These are phyloP conservation scores for Chlamydomonas sp. DNA, from an alignment of 139 green algal genomes.

Conservation along the genomic window DNA sequence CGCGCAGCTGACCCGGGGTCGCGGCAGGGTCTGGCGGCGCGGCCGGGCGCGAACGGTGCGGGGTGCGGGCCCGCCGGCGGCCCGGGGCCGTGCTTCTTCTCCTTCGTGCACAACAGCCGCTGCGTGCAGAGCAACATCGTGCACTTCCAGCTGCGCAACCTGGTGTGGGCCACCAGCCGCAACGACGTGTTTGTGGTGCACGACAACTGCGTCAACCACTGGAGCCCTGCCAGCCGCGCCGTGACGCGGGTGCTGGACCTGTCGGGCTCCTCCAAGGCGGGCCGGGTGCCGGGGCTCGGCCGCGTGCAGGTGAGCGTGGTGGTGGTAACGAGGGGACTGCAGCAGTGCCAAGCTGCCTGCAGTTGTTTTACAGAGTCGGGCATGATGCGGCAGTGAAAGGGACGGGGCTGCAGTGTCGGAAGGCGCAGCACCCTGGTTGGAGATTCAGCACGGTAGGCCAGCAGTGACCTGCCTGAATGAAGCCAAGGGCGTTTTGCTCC, in stretches of 20 bases:
- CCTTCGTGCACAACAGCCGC: slow-evolving; percentile 82
- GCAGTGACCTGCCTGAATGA: too few species aligned
- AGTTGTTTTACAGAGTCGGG: too few species aligned
- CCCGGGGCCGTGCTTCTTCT: slow-evolving; percentile 39
- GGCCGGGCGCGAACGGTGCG: too few species aligned
- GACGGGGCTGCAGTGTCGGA: too few species aligned
- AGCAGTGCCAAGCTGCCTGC: too few species aligned
- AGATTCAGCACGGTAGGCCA: too few species aligned
- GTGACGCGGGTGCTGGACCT: slow-evolving; percentile 55
- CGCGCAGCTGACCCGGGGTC: too few species aligned
- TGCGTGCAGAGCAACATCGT: slow-evolving; percentile 78
- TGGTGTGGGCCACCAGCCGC: slow-evolving; percentile 85
- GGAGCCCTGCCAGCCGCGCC: slow-evolving; percentile 54
- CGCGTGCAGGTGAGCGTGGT: slow-evolving; percentile 27
- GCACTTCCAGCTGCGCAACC: slow-evolving; percentile 94
- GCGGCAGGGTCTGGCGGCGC: too few species aligned
- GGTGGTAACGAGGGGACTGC: neutral
- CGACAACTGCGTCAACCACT: slow-evolving; percentile 84
- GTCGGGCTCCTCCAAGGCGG: slow-evolving; percentile 16
- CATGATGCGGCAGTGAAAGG: too few species aligned
- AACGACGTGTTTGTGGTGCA: slow-evolving; percentile 87
- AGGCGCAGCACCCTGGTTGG: too few species aligned
- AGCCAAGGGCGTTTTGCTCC: too few species aligned
- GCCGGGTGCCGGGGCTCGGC: slow-evolving; percentile 22
- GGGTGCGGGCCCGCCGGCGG: neutral